Percentiles rank a stretch among this genome's conserved stretches.
phyloP scores from a whole-genome alignment of 1,284 basidiomycete species.

The Abortiporus biennis region DNA sequence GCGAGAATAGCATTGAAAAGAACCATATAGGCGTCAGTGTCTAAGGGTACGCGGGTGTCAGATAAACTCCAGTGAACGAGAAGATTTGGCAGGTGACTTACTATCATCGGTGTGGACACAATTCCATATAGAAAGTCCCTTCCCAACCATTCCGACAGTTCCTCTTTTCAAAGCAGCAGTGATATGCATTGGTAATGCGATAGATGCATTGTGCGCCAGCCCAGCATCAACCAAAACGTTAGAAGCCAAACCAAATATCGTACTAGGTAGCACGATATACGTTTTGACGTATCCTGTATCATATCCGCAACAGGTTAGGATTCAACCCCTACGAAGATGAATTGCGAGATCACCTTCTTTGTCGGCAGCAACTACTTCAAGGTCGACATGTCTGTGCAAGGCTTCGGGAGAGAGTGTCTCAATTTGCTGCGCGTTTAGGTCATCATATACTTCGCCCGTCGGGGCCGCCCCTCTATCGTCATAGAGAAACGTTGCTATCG shows the following conservation, averaged over 20 bases:
- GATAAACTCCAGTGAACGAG: no score
- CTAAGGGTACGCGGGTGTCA: no score
- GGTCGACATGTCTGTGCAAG: constrained; percentile 27
- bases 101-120: constrained; percentile 23
- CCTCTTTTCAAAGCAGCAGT: constrained; percentile 22
- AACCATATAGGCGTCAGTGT: constrained; percentile 18
- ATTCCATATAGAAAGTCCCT: constrained; percentile 23
- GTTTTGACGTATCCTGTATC: constrained; percentile 33
- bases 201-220: constrained; percentile 28
- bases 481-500: no score
- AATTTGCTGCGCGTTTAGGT: constrained; percentile 27
- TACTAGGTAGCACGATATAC: constrained; percentile 32
- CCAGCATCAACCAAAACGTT: constrained; percentile 29
- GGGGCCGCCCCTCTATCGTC: no score
- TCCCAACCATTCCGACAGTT: constrained; percentile 26
- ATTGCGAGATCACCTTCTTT: constrained; percentile 24
- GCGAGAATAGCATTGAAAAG: constrained; percentile 17
- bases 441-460: no score
- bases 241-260: constrained; percentile 31
- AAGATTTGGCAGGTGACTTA: no score
- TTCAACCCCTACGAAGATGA: neutral
- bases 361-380: constrained; percentile 25
- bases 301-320: neutral
- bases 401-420: constrained; percentile 27
- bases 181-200: constrained; percentile 29